These are phyloP conservation scores for Leptosphaerulina australis DNA, from an alignment of 2,329 filamentous ascomycete species.

Conservation along the genomic window DNA sequence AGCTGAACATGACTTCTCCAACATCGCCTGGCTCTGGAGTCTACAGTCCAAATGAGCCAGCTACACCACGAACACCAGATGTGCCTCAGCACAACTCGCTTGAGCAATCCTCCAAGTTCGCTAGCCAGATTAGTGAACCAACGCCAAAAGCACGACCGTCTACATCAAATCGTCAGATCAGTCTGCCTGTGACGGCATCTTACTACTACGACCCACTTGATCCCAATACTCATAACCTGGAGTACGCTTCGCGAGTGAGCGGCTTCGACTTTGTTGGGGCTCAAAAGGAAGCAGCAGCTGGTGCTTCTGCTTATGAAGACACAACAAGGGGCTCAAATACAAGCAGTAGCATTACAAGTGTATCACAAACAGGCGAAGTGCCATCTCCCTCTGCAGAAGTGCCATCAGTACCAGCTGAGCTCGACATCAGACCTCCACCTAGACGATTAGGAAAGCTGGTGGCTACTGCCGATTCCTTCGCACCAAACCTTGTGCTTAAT, in stretches of 20 bases:
- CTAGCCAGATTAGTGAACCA: conserved; percentile 44
- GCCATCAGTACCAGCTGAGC: conserved; percentile 29
- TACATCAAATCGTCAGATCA: conserved; percentile 52
- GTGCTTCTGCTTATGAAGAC: conserved; percentile 35
- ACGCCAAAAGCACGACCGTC: conserved; percentile 46
- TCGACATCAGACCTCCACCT: conserved; percentile 48
- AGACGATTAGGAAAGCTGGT: conserved; percentile 68
- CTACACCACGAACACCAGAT: conserved; percentile 47
- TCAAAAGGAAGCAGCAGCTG: conserved; percentile 23
- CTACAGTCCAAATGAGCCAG: conserved; percentile 46
- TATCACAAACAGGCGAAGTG: conserved; percentile 21
- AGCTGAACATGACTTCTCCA: conserved; percentile 57
- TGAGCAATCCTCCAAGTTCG: conserved; percentile 29
- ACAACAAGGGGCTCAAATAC: conserved; percentile 36
- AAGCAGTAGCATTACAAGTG: conserved; percentile 24
- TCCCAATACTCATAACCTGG: conserved; percentile 53
- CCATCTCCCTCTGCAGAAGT: conserved; percentile 29
- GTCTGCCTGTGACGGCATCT: conserved; percentile 51
- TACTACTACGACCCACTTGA: conserved; percentile 54
- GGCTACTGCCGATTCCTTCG: conserved; percentile 68
- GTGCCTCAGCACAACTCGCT: conserved; percentile 44
- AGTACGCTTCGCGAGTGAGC: conserved; percentile 55
- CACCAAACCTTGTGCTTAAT: conserved; percentile 65
- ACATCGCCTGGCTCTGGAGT: conserved; percentile 47
- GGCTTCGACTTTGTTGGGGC: conserved; percentile 50